Base-by-base conservation (phyloP, 805 yeast genomes). In the Blastobotrys attinorum region DNA sequence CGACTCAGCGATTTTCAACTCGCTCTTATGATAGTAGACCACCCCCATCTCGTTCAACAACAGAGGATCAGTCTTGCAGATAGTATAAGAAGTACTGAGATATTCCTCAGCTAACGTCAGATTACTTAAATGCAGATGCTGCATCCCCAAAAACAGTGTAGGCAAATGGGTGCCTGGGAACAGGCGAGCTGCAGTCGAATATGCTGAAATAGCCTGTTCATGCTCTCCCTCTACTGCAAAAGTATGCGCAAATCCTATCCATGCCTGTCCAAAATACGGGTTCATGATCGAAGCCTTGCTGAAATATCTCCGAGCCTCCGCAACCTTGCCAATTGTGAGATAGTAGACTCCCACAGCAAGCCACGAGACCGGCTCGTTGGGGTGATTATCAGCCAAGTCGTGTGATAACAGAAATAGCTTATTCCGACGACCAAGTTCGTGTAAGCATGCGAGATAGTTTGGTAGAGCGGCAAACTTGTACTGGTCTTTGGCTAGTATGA, bases 221-320 rank as follows among this genome's bases (percentile, higher is more conserved):
- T 92, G 97, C 63, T 92, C 99, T n/a, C 96, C 95, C 61, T 92
- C 98, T 2, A 85, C 81, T 0, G 96, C 96, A 73, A 89, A 92
- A 0, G 97, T 89, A 57, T 90, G 97, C 1, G 97, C 97, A 66
- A 92, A 92, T 2, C 97, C 98, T 27, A 92, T 79, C 98, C 98
- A 92, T 1, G 97, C 95, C 42, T 85, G 90, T 0, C 92, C 94
- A 65, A 85, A 88, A 52, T 81, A 84, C 2, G 98, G 94, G 55
- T 87, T 83, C 47, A 89, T 63, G 52, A 88, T 71, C 1, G 97
- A 86, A 0, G 97, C 89, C 59, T 86, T 88, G 33, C 92, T 81
- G 63, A 88, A 92, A 58, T 76, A 87, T 50, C 83, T 75, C 47
- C 98, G 70, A 0, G 97, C 96, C 51, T 89, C 97, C 4, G 79